Evolutionary conservation across 1,284 basidiomycete genomes (phyloP).

Genomic region (Microbotryum lychnidis-dioicae): DNA sequence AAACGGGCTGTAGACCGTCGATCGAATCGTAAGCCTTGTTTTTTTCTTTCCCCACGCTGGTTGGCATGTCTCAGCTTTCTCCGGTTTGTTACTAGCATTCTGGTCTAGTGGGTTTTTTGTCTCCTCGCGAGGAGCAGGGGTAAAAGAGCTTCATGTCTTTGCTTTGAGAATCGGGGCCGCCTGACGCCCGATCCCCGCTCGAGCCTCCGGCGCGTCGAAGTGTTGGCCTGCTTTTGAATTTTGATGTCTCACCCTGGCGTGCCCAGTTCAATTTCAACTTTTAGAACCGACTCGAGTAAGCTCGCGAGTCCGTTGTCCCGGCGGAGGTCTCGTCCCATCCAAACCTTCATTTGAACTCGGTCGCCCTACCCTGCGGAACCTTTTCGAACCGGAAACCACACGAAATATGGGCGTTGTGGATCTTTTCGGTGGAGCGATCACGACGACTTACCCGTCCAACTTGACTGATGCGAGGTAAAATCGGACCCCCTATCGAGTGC

Average conservation of each 20-base stretch:
- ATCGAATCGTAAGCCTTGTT: neutral
- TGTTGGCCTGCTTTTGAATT: too few species aligned
- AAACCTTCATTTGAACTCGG: neutral
- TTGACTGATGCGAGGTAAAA: slow-evolving; percentile 81
- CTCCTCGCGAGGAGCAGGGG: neutral
- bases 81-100: neutral
- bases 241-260: neutral
- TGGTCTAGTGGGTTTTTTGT: neutral
- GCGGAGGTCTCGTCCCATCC: neutral
- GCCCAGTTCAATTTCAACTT: neutral
- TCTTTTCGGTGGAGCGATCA: slow-evolving; percentile 66
- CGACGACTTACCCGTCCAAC: slow-evolving; percentile 50
- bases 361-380: neutral
- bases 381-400: neutral
- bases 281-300: neutral
- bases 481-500: slow-evolving; percentile 2
- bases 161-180: neutral
- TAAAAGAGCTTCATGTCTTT: neutral
- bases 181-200: too few species aligned
- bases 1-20: neutral
- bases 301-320: neutral
- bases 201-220: too few species aligned
- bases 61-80: neutral
- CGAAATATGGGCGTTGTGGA: neutral
- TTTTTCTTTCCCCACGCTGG: too few species aligned